Evolutionary conservation across 2,329 filamentous ascomycete genomes (phyloP).

Genomic region (Talaromyces sp.): DNA sequence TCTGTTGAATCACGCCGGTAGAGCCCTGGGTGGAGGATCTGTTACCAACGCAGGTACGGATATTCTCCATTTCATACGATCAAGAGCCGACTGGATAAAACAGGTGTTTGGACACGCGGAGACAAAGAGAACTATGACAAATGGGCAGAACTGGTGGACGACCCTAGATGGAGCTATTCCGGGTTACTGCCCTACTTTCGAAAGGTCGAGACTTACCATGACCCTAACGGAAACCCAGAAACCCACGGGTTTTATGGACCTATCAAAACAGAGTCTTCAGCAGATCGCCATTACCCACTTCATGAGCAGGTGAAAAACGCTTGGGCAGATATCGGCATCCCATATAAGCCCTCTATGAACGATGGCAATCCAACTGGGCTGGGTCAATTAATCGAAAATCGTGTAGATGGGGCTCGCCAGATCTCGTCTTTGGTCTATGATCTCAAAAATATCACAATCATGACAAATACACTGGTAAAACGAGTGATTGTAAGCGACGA

Average conservation of each 20-base stretch:
- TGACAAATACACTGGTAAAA: neutral
- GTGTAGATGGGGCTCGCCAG: conserved; percentile 19
- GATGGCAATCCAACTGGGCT: conserved; percentile 23
- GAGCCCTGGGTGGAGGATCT: conserved; percentile 38
- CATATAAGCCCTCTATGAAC: conserved; percentile 20
- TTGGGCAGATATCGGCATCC: conserved; percentile 33
- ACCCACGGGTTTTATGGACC: conserved; percentile 25
- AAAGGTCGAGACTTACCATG: conserved; percentile 30
- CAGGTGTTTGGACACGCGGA: conserved; percentile 38
- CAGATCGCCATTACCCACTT: conserved; percentile 10
- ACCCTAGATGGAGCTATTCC: conserved; percentile 43
- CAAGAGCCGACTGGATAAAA: no score
- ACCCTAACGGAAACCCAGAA: conserved; percentile 15
- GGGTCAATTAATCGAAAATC: conserved; percentile 25
- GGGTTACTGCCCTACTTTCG: conserved; percentile 44
- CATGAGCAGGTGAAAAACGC: conserved; percentile 18
- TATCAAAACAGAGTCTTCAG: conserved; percentile 24
- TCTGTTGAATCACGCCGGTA: conserved; percentile 18
- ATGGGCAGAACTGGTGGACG: conserved; percentile 39
- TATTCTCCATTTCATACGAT: neutral
- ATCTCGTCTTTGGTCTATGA: conserved; percentile 21
- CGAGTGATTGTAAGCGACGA: neutral
- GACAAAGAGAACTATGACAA: conserved; percentile 25
- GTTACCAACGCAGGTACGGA: conserved; percentile 35
- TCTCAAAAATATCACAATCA: conserved; percentile 7